A percentile compares a stretch with the other conserved stretches of the same genome.
phyloP scores from a whole-genome alignment of 2,329 filamentous ascomycete genomes.

The Aspergillus felis region DNA sequence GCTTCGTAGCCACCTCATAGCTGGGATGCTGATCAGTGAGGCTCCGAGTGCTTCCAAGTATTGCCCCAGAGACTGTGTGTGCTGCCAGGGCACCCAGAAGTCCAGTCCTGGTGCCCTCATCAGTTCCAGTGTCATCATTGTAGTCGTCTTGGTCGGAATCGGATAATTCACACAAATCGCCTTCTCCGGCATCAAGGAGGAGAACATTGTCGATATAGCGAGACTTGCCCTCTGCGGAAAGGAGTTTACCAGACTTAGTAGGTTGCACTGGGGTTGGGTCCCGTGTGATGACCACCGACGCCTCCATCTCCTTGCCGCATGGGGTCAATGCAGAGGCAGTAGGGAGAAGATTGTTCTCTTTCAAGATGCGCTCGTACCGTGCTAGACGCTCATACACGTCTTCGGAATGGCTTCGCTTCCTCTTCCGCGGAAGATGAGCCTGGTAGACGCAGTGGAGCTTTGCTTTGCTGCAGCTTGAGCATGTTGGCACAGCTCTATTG shows the following conservation, averaged over 20 bases:
- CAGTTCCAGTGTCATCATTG: background rate
- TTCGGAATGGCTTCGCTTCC: conserved; percentile 35
- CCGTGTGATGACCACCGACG: background rate
- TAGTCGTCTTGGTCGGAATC: conserved; percentile 14
- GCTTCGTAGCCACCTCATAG: conserved; percentile 50
- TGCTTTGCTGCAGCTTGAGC: conserved; percentile 31
- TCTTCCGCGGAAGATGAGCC: conserved; percentile 35
- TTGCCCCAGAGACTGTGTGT: background rate
- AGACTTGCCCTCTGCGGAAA: conserved; percentile 30
- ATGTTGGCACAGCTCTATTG: conserved; percentile 30
- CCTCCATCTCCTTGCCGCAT: background rate
- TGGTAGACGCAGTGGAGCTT: conserved; percentile 41
- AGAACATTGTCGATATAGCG: conserved; percentile 42
- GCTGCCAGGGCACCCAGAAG: background rate
- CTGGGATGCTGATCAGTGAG: conserved; percentile 25
- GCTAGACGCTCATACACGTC: conserved; percentile 33
- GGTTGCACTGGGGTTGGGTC: background rate
- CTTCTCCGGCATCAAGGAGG: conserved; percentile 21
- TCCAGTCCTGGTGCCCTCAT: background rate
- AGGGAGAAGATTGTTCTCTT: conserved; percentile 22
- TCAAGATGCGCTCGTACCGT: conserved; percentile 39
- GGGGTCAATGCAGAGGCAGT: background rate
- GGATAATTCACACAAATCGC: conserved; percentile 21
- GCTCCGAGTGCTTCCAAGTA: conserved; percentile 8
- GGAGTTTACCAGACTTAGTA: conserved; percentile 1